phyloP scores from a whole-genome alignment of 1,139 yeast species.

The Kodamaea ohmeri region DNA sequence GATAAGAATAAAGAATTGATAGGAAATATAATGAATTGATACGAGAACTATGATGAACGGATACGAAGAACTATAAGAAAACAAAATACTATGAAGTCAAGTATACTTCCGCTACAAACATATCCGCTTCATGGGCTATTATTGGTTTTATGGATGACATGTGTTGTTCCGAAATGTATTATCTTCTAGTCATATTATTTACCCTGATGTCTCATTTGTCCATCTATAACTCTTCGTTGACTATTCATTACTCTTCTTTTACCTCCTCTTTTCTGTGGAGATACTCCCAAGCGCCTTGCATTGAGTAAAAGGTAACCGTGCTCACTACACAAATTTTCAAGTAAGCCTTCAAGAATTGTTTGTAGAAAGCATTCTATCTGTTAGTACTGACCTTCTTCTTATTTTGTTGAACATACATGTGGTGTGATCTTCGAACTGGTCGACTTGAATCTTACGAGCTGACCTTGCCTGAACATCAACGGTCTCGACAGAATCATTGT shows the following conservation, averaged over 20 bases:
- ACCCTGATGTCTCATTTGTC: too few relatives aligned
- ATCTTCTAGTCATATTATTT: too few relatives aligned
- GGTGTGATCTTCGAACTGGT: conserved; percentile 8
- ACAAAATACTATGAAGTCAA: too few relatives aligned
- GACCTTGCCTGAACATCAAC: not conserved
- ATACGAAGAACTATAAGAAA: too few relatives aligned
- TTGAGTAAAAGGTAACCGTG: conserved; percentile 39
- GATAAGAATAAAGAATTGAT: too few relatives aligned
- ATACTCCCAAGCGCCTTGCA: conserved; percentile 37
- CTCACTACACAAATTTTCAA: conserved; percentile 38
- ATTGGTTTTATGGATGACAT: too few relatives aligned
- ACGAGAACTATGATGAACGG: too few relatives aligned
- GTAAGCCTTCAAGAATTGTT: conserved; percentile 41
- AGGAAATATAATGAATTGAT: too few relatives aligned
- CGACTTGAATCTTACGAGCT: not conserved
- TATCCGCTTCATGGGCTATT: too few relatives aligned
- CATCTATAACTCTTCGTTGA: too few relatives aligned
- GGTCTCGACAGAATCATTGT: not conserved
- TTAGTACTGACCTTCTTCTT: conserved; percentile 8
- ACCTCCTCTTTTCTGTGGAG: conserved; percentile 24
- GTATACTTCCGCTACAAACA: too few relatives aligned
- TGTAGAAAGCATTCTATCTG: conserved; percentile 29
- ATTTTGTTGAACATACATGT: conserved; percentile 7
- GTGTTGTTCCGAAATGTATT: too few relatives aligned
- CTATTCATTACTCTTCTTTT: not conserved